Conservation (phyloP, 2,329 filamentous ascomycete genomes). For the Hypoxylon sp. region DNA sequence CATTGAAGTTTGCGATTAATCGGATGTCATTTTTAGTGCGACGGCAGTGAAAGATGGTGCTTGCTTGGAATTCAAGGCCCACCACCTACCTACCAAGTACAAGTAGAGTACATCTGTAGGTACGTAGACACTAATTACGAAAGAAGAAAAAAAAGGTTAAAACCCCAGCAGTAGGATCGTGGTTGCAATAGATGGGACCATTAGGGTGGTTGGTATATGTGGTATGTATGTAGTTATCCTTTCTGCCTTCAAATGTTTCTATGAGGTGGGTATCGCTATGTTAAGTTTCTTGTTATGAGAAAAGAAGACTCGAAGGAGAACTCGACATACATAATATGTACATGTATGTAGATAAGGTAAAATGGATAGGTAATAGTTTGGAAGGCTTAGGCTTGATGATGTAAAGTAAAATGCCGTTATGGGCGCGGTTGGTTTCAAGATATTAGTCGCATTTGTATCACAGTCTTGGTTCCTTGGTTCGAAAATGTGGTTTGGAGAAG, state of each 20-base stretch:
- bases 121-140: slow-evolving; percentile 28
- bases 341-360: neutral
- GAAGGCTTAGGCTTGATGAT: slow-evolving; percentile 21
- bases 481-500: slow-evolving; percentile 29
- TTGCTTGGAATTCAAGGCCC: slow-evolving; percentile 38
- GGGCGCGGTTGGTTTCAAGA: slow-evolving; percentile 27
- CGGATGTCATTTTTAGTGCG: slow-evolving; percentile 48
- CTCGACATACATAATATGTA: neutral
- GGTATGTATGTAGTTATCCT: slow-evolving; percentile 26
- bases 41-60: slow-evolving; percentile 41
- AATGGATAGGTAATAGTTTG: neutral
- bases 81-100: slow-evolving; percentile 27
- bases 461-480: slow-evolving; percentile 35
- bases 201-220: slow-evolving; percentile 40
- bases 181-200: slow-evolving; percentile 31
- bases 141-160: slow-evolving; percentile 5
- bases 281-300: slow-evolving; percentile 1
- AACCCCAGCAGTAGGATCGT: slow-evolving; percentile 37
- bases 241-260: slow-evolving; percentile 1
- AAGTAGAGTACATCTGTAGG: slow-evolving; percentile 21
- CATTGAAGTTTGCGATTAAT: slow-evolving; percentile 46
- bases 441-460: slow-evolving; percentile 36
- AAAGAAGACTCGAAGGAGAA: slow-evolving; percentile 13
- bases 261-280: slow-evolving; percentile 18
- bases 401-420: slow-evolving; percentile 29